These are phyloP conservation scores for Boletus tomentosulus DNA, from an alignment of 768 basidiomycete species.

Conservation along the genomic window DNA sequence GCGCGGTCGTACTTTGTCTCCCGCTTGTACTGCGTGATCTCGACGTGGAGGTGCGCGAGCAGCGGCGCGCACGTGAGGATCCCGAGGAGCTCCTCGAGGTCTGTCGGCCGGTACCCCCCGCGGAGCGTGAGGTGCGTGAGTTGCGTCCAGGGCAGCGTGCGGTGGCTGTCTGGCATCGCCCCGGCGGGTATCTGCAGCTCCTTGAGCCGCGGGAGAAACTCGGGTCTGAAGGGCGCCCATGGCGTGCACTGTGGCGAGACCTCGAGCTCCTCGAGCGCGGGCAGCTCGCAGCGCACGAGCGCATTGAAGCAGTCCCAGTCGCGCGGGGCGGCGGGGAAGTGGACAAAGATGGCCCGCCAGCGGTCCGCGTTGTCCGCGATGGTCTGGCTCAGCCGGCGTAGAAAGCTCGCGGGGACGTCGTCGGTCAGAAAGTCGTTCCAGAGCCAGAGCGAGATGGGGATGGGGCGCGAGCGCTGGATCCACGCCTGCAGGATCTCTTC, in stretches of 20 bases:
- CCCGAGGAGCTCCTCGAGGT: slow-evolving; percentile 22
- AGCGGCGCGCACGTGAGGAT: slow-evolving; percentile 25
- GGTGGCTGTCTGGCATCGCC: slow-evolving; percentile 30
- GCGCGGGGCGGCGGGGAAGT: slow-evolving; percentile 26
- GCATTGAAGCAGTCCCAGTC: slow-evolving; percentile 27
- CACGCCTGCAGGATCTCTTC: slow-evolving; percentile 24
- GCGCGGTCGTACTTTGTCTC: slow-evolving; percentile 28
- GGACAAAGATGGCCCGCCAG: slow-evolving; percentile 31
- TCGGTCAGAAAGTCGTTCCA: slow-evolving; percentile 33
- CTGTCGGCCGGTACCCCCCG: slow-evolving; percentile 26
- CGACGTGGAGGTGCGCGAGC: slow-evolving; percentile 28
- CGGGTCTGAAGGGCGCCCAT: slow-evolving; percentile 29
- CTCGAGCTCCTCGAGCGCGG: slow-evolving; percentile 30
- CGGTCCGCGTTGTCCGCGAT: slow-evolving; percentile 23
- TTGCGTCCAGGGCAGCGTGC: slow-evolving; percentile 31
- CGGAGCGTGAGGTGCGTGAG: slow-evolving; percentile 30
- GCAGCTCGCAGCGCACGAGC: slow-evolving; percentile 22
- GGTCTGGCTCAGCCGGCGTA: slow-evolving; percentile 18
- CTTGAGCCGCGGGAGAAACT: slow-evolving; percentile 19
- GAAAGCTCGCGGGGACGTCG: slow-evolving; percentile 25
- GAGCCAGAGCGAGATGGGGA: slow-evolving; percentile 25
- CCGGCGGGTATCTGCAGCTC: slow-evolving; percentile 31
- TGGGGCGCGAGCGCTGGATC: slow-evolving; percentile 26
- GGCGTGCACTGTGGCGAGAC: slow-evolving; percentile 30
- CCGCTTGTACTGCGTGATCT: slow-evolving; percentile 29